A percentile compares a stretch with the other conserved stretches of the same genome.
Conservation (phyloP, 2,329 filamentous ascomycete genomes). For the Fusarium sp. region DNA sequence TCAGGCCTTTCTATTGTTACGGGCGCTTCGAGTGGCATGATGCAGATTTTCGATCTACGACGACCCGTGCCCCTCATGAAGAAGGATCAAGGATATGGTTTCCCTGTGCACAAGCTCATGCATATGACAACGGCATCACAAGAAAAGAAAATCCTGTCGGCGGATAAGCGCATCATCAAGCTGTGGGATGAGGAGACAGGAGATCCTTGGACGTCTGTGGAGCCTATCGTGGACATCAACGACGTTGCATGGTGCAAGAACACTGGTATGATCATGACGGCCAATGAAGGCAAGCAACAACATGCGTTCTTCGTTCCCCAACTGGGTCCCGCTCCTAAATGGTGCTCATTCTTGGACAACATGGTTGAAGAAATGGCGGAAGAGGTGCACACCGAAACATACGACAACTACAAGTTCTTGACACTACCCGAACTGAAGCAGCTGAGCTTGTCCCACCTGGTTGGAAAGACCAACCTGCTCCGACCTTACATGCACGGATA, state of each 20-base stretch:
- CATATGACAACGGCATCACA: conserved; percentile 77
- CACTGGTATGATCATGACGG: conserved; percentile 93
- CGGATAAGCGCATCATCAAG: conserved; percentile 97
- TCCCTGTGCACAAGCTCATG: conserved; percentile 85
- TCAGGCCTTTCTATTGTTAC: conserved; percentile 87
- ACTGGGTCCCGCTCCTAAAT: conserved; percentile 89
- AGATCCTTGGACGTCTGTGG: conserved; percentile 92
- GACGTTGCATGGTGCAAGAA: conserved; percentile 92
- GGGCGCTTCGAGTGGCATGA: conserved; percentile 86
- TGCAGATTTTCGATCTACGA: conserved; percentile 92
- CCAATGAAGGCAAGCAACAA: conserved; percentile 95
- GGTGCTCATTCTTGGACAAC: conserved; percentile 97
- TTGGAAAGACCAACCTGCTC: conserved; percentile 89
- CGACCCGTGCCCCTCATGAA: conserved; percentile 85
- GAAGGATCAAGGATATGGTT: conserved; percentile 97
- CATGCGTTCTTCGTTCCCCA: conserved; percentile 96
- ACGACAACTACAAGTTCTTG: conserved; percentile 99
- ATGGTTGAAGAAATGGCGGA: conserved; percentile 99
- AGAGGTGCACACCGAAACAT: conserved; percentile 79
- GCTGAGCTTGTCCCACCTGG: conserved; percentile 86
- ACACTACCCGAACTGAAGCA: conserved; percentile 86
- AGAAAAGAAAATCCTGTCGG: conserved; percentile 87
- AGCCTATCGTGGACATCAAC: conserved; percentile 94
- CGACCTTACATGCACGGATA: conserved; percentile 99
- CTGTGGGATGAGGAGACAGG: conserved; percentile 89